Base-by-base conservation (phyloP, 495 filamentous ascomycete species). In the Penicillium robsamsonii region DNA sequence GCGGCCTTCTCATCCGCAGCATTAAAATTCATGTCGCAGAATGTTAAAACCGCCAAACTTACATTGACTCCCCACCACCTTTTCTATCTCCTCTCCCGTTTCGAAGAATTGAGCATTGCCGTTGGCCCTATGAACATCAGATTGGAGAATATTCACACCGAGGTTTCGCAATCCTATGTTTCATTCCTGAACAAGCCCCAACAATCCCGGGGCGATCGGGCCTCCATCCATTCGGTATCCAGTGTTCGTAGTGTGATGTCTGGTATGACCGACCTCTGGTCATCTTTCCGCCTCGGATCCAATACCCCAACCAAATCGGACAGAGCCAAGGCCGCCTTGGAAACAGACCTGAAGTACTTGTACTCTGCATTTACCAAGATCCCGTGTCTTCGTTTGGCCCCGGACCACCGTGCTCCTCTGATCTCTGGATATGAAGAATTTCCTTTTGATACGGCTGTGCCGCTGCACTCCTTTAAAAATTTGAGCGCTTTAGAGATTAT, bases 321-420 rank as follows among this genome's bases (percentile, higher is more conserved):
- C 70, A 91, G 87, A 70, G 89, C 91, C 70, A 92, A 94, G 65
- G 86, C 87, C 30, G 89, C 90, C 27, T 69, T 93, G 47, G 84
- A 92, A 62, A 84, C 85, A 27, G 94, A 98, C 66, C 73, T 96
- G 46, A 96, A 91, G 70, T 97, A 98, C 69, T 80, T 98, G 9
- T 98, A 96, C 72, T 96, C 94, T 18, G 91, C 94, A 53, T 97
- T 97, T 71, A 98, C 94, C 65, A 98, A 98, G 75, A 96, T 97
- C 53, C 94, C 94, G 4, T 96, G 89, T 63, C 77, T 98, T 42
- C 85, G 87, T 53, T 76, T 98, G 47, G 84, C 92, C 45, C 92
- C 92, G 8, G 94, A 97, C 71, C 90, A 89, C 72, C 89, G 90
- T 46, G 91, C 92, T 35, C 85, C 87, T 41, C 73, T 96, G 63